Evolutionary conservation across 192 early-diverging fungal species (phyloP).

Genomic region (Phlyctochytrium arcticum): DNA sequence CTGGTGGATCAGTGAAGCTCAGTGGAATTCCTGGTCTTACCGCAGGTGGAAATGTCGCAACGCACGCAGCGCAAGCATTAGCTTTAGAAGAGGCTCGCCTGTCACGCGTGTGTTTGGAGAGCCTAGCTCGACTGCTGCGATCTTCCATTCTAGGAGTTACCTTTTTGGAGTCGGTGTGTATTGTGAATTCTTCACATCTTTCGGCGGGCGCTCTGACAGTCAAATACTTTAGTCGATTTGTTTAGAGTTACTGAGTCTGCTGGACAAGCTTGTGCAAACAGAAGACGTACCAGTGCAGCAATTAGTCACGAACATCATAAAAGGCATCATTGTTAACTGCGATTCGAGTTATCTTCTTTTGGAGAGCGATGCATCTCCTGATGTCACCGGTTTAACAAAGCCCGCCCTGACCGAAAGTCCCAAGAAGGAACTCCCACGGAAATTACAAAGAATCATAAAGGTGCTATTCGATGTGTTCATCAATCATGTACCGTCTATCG

Average conservation of each 20-base stretch:
- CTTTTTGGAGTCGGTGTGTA: background rate
- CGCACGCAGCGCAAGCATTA: conserved; percentile 10
- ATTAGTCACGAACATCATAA: conserved; percentile 48
- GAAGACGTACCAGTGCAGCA: conserved; percentile 60
- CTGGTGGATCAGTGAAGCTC: conserved; percentile 12
- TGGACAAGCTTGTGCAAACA: conserved; percentile 69
- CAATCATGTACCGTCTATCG: conserved; percentile 31
- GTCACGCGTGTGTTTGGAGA: conserved; percentile 47
- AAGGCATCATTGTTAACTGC: conserved; percentile 42
- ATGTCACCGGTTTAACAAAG: no score
- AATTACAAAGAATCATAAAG: conserved; percentile 24
- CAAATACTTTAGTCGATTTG: conserved; percentile 47
- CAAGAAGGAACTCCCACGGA: background rate
- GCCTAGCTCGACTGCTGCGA: conserved; percentile 47
- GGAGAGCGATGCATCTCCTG: no score
- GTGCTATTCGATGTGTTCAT: conserved; percentile 33
- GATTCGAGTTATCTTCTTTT: background rate
- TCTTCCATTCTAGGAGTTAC: conserved; percentile 21
- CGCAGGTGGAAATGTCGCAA: conserved; percentile 14
- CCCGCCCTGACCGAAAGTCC: no score
- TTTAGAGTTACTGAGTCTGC: conserved; percentile 64
- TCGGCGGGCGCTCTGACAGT: conserved; percentile 35
- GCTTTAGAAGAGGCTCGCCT: conserved; percentile 22
- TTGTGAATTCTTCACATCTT: background rate
- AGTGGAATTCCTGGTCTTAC: conserved; percentile 1